Evolutionary conservation across 306 rosid genomes (phyloP).

Genomic region (Vigna trinervia): DNA sequence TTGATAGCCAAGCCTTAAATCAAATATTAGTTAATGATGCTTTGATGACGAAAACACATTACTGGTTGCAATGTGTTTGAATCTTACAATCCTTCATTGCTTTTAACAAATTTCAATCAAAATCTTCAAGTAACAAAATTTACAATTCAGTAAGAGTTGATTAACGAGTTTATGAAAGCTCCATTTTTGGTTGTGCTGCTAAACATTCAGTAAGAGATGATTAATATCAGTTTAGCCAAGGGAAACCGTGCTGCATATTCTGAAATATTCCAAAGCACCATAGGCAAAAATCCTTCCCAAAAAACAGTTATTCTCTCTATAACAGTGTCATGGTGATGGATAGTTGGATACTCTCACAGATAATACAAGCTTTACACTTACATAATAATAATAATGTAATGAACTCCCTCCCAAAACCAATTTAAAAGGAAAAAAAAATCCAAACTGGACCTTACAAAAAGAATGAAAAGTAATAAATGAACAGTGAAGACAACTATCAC

Average conservation of each 20-base stretch:
- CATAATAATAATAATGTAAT: constrained; percentile 13
- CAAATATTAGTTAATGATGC: background rate
- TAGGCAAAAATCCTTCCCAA: background rate
- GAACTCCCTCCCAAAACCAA: background rate
- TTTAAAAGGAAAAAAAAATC: background rate
- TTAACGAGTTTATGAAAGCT: background rate
- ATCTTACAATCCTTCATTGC: background rate
- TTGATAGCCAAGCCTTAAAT: constrained; percentile 1
- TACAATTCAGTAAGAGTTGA: no score
- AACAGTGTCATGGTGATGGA: background rate
- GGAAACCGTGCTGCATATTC: background rate
- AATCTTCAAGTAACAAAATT: background rate
- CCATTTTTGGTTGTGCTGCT: background rate
- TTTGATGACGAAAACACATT: no score
- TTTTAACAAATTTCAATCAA: background rate
- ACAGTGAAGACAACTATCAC: constrained; percentile 4
- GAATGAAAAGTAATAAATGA: constrained; percentile 1
- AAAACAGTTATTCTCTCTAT: background rate
- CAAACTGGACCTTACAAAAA: background rate
- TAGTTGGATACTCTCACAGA: constrained; percentile 12
- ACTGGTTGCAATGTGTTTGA: background rate
- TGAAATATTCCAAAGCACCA: background rate
- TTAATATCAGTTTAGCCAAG: background rate
- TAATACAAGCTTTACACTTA: constrained; percentile 22
- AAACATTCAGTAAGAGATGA: background rate